A percentile compares a stretch with the other conserved stretches of the same genome.
Conservation (phyloP, 306 rosid species). For the Canavalia gladiata region DNA sequence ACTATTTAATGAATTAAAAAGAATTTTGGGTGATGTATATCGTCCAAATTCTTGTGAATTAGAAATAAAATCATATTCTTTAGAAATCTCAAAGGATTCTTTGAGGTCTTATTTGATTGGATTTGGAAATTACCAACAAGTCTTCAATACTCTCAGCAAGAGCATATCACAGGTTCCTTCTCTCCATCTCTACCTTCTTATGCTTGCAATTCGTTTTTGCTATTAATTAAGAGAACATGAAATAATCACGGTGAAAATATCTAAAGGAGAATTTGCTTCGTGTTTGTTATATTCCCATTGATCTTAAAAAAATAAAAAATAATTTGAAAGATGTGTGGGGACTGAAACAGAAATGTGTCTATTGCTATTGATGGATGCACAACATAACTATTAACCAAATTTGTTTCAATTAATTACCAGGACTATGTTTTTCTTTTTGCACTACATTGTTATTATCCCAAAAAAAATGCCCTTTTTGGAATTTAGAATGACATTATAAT, state of each 20-base stretch:
- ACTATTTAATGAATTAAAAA: constrained; percentile 8
- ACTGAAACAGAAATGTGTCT: not conserved
- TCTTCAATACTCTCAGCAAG: not conserved
- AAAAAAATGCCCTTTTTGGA: not conserved
- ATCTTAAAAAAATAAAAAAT: not conserved
- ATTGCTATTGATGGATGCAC: not conserved
- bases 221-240: not conserved
- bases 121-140: constrained; percentile 9
- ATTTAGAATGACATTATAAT: not conserved
- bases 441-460: not conserved
- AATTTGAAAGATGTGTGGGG: not conserved
- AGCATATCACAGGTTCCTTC: constrained; percentile 34
- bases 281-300: not conserved
- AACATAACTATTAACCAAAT: not conserved
- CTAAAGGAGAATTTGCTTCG: not conserved
- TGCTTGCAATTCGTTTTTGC: not conserved
- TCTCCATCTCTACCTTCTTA: not conserved
- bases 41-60: not conserved
- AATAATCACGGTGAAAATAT: not conserved
- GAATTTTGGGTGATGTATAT: not conserved
- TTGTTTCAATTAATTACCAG: no score
- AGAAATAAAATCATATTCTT: not conserved
- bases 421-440: not conserved
- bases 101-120: constrained; percentile 8
- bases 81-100: not conserved